A percentile compares a stretch with the other conserved stretches of the same genome.
These are phyloP conservation scores for Reutealis trisperma DNA, from an alignment of 345 rosid species.

Conservation along the genomic window DNA sequence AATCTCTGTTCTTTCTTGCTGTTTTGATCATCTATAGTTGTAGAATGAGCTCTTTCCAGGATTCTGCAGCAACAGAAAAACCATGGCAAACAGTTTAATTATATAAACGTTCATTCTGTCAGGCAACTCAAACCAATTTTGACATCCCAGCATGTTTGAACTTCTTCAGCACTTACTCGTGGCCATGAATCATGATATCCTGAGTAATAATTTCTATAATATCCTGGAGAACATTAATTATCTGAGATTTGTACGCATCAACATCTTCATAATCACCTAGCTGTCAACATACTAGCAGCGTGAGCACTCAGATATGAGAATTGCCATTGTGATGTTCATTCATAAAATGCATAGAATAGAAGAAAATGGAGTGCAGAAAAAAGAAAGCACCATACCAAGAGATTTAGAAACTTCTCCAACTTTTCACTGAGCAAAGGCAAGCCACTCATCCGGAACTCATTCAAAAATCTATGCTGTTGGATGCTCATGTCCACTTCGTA, in stretches of 20 bases:
- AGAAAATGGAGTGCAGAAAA: conserved; percentile 8
- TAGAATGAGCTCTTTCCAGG: conserved; percentile 44
- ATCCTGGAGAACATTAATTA: conserved; percentile 86
- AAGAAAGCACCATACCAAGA: conserved; percentile 55
- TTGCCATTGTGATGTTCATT: neutral
- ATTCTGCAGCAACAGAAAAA: conserved; percentile 48
- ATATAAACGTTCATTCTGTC: neutral
- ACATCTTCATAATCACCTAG: conserved; percentile 35
- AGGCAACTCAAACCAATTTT: neutral
- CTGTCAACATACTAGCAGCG: conserved; percentile 44
- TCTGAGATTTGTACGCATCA: conserved; percentile 60
- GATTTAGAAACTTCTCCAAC: conserved; percentile 67
- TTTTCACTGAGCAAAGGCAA: conserved; percentile 76
- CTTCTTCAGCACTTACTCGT: conserved; percentile 59
- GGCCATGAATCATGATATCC: conserved; percentile 73
- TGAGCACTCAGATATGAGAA: conserved; percentile 17
- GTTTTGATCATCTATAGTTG: conserved; percentile 21
- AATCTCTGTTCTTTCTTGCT: conserved; percentile 66
- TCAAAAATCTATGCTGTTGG: conserved; percentile 49
- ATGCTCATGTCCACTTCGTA: conserved; percentile 52
- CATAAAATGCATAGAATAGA: conserved; percentile 10
- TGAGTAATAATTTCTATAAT: conserved; percentile 80
- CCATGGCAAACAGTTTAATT: conserved; percentile 20
- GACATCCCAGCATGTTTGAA: conserved; percentile 12
- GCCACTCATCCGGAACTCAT: conserved; percentile 62